Base-by-base conservation (phyloP, 306 rosid species). In the Citrullus colocynthis region DNA sequence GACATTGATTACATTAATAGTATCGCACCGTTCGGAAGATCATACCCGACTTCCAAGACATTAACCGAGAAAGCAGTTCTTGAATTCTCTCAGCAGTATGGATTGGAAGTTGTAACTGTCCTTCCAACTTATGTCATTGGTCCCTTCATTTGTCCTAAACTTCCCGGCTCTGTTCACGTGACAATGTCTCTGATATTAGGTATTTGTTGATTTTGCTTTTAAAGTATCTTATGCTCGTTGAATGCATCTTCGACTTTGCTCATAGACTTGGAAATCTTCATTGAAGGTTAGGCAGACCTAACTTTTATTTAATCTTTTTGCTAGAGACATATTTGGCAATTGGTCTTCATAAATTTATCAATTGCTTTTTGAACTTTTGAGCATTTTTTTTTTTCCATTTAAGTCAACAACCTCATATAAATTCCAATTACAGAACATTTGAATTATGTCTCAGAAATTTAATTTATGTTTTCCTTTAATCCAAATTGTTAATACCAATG, bases 11-110 rank as follows among this genome's bases (percentile, higher is more conserved):
- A 15, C 44, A 21, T 82, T 61, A 30, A 84, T 64, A 83, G 48
- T 49, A 14, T 34, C 4, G 28, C 77, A 77, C 51, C 21, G 11
- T 9, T 37, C 5, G 82, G 80, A 78, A 79, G 55, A 37, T 77
- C 89, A 2, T 87, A 88, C 58, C 8, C 69, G 3, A 17, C 83
- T 78, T 89, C 95, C 2, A 91, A 89, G 86, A 88, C 90, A 30
- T 58, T 86, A 42, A 82, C 95, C 5, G 95, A 91, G 59, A 82
- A 37, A 42, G 89, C 90, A 42, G 93, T 85, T 15, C 81, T 90
- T 17, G 87, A 88, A 75, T 91, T 84, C 71, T 89, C 85, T 13
- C 83, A 88, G 51, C 44, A 79, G 39, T 51, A 82, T 82, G 95
- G 86, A 2, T 77, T 91, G 75, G 93, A 90, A 39, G 89, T 84